phyloP scores from a whole-genome alignment of 2,329 filamentous ascomycete species.

The Ceratocystis ficicola region DNA sequence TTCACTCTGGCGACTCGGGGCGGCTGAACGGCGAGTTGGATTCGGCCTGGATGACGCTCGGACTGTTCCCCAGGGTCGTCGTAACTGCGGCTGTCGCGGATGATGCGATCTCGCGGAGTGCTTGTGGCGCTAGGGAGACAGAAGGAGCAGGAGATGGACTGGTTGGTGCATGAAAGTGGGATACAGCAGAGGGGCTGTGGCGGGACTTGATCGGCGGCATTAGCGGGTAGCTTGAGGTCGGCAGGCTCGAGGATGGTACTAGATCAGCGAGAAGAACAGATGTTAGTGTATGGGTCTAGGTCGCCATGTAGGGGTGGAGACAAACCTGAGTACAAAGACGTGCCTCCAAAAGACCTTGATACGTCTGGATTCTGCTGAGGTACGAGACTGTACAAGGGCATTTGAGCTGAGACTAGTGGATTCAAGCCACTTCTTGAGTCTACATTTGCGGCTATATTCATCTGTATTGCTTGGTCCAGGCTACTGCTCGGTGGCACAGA shows the following conservation, averaged over 20 bases:
- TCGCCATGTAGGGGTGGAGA: background rate
- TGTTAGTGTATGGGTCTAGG: background rate
- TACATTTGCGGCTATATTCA: background rate
- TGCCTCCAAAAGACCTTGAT: background rate
- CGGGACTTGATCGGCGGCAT: background rate
- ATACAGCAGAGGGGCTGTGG: background rate
- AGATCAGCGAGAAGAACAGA: background rate
- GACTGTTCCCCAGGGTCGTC: background rate
- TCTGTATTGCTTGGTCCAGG: background rate
- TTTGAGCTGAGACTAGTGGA: background rate
- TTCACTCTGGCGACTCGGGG: too few relatives aligned
- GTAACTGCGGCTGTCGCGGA: background rate
- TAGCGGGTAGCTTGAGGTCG: background rate
- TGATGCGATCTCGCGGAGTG: background rate
- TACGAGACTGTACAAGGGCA: background rate
- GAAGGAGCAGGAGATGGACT: background rate
- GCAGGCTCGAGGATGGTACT: background rate
- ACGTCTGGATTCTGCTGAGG: background rate
- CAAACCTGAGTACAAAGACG: slow-evolving; percentile 3
- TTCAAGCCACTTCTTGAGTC: background rate
- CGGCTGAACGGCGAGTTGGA: too few relatives aligned
- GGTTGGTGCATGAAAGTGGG: background rate
- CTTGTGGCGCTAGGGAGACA: background rate
- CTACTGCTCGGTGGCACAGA: background rate
- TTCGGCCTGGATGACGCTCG: background rate